A percentile compares a stretch with the other conserved stretches of the same genome.
Evolutionary conservation across 129 eudicot genomes (phyloP).

Genomic region (Pittosporum tobira): DNA sequence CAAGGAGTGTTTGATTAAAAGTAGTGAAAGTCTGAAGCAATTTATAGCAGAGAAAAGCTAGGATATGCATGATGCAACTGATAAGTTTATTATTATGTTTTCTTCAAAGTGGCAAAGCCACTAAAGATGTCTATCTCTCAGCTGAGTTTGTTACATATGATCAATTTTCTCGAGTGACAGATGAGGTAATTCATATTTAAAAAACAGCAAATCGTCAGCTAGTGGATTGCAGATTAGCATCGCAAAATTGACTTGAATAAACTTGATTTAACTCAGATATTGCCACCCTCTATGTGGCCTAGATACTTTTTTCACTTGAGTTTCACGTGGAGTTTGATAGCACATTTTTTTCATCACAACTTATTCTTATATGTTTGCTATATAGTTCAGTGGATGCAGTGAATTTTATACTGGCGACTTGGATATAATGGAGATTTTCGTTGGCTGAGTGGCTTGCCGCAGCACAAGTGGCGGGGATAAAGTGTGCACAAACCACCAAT

Average conservation of each 20-base stretch:
- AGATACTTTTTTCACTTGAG: no score
- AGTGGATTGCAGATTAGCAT: conserved; percentile 2
- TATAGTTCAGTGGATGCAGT: no score
- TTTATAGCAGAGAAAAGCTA: conserved; percentile 22
- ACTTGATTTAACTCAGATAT: conserved; percentile 1
- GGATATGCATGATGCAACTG: background rate
- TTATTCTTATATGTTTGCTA: no score
- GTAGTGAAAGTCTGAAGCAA: background rate
- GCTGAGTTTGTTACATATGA: conserved; percentile 23
- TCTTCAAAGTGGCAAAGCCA: conserved; percentile 26
- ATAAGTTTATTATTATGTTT: background rate
- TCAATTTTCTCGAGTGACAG: no score
- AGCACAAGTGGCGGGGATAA: conserved; percentile 6
- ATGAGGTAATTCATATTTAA: no score
- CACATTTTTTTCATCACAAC: background rate
- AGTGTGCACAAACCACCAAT: conserved; percentile 5
- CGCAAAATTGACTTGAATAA: background rate
- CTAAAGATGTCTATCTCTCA: conserved; percentile 15
- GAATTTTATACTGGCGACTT: no score
- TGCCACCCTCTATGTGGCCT: conserved; percentile 1
- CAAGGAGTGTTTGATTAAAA: conserved; percentile 7
- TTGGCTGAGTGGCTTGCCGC: conserved; percentile 5
- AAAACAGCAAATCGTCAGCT: conserved; percentile 7
- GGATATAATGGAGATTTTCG: no score
- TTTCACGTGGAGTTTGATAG: background rate